Percentiles rank a stretch among this genome's conserved stretches.
These are phyloP conservation scores for Cucumis cinereus DNA, from an alignment of 306 rosid species.

Conservation along the genomic window DNA sequence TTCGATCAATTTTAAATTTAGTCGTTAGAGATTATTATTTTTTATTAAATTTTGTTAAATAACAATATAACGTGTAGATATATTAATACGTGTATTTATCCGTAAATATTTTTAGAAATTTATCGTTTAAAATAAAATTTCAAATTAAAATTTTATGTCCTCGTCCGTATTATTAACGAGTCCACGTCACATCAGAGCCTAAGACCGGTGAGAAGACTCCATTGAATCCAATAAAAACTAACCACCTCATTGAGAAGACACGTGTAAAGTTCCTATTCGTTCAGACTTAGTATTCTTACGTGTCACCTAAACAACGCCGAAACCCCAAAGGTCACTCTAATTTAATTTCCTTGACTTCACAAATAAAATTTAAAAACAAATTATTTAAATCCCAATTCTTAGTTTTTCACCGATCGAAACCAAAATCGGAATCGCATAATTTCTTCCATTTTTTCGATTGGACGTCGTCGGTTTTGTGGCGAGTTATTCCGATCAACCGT, in stretches of 20 bases:
- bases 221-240: background rate
- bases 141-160: no score
- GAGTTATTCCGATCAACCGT: slow-evolving; percentile 46
- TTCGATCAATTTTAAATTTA: no score
- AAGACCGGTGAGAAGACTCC: background rate
- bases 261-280: background rate
- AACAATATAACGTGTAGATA: no score
- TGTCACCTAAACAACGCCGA: background rate
- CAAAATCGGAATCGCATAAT: background rate
- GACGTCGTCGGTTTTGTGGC: slow-evolving; percentile 13
- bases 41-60: no score
- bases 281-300: background rate
- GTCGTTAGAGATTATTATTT: no score
- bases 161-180: no score
- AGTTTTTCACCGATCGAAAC: background rate
- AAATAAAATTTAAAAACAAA: no score
- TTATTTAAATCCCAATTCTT: background rate
- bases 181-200: background rate
- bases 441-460: background rate
- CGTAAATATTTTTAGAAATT: no score
- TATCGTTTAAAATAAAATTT: no score
- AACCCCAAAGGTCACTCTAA: background rate
- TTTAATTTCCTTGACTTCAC: background rate
- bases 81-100: no score
- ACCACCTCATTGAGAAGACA: background rate